phyloP scores from a whole-genome alignment of 2,329 filamentous ascomycete species.

The Alternaria viburni region DNA sequence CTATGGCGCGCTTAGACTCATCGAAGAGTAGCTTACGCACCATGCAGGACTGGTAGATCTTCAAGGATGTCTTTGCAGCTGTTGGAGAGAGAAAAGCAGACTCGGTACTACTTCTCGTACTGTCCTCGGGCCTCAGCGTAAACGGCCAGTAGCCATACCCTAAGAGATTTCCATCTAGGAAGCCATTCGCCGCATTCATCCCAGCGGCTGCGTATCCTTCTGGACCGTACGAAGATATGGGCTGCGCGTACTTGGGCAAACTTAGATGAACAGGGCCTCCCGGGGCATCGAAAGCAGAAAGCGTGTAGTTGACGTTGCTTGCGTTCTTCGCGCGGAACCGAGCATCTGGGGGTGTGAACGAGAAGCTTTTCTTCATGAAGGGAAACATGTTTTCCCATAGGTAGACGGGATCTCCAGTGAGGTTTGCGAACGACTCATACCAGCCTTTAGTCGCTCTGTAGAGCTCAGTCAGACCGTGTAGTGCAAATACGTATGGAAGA shows the following conservation, averaged over 20 bases:
- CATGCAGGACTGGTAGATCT: constrained; percentile 13
- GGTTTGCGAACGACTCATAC: constrained; percentile 17
- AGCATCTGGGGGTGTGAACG: constrained; percentile 31
- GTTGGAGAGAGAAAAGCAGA: constrained; percentile 7
- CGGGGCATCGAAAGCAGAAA: constrained; percentile 6
- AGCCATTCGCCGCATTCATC: constrained; percentile 6
- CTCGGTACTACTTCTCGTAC: constrained; percentile 11
- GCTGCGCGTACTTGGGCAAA: constrained; percentile 16
- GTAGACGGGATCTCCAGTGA: constrained; percentile 32
- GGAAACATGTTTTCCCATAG: constrained; percentile 31
- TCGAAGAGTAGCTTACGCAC: constrained; percentile 9
- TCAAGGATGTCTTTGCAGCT: constrained; percentile 5
- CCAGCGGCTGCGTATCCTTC: constrained; percentile 10
- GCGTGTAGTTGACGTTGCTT: constrained; percentile 8
- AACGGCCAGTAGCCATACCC: constrained; percentile 12
- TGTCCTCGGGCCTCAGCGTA: constrained; percentile 6
- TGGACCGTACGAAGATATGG: constrained; percentile 9
- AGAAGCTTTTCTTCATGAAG: constrained; percentile 36
- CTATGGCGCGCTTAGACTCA: constrained; percentile 3
- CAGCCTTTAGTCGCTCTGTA: constrained; percentile 14
- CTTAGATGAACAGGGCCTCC: constrained; percentile 15
- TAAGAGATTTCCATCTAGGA: constrained; percentile 5
- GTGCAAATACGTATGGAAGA: neutral
- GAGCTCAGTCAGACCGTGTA: neutral
- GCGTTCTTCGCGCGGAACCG: constrained; percentile 7